Evolutionary conservation across 768 basidiomycete species (phyloP), one percentile per base, ranked within the genome.

Genomic region (Cystobasidium ongulense): DNA sequence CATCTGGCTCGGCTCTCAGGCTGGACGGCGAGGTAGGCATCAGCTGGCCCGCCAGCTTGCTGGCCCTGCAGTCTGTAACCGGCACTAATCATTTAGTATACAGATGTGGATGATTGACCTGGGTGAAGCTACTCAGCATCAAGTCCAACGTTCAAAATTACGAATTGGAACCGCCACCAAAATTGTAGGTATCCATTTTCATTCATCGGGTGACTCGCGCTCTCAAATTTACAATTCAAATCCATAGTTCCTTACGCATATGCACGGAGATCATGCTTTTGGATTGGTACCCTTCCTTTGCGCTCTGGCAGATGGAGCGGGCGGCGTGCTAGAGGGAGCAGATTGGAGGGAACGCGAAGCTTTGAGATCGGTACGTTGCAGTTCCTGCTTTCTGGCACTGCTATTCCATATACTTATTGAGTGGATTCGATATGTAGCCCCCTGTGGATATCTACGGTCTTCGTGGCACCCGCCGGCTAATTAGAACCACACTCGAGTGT

Each of bases 201-300:
- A n/a, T n/a, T n/a, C n/a, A n/a, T n/a, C n/a, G n/a, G n/a, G n/a
- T n/a, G n/a, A n/a, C n/a, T n/a, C n/a, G n/a, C 43, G n/a, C 43
- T 46, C 43, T 46, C 43, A n/a, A 46, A n/a, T n/a, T n/a, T n/a
- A n/a, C n/a, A 13, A 46, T 46, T 46, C 43, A 46, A 59, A 27
- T 35, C 17, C 29, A 35, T 36, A 71, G 68, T 91, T 92, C 80
- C 84, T 92, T 64, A 92, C 91, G 0, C 91, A 92, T 77, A 87
- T 91, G 86, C 91, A 92, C 78, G 86, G 91, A 88, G 88, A 90
- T 80, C 90, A 92, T 80, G 84, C 86, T 54, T 87, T 89, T 85
- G 90, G 89, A 5, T 83, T 90, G 54, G 83, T 88, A 23, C 87
- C 88, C 3, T 82, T 91, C 52, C 82, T 91, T 65, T 84, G 87